A percentile compares a stretch with the other conserved stretches of the same genome.
phyloP scores from a whole-genome alignment of 2,329 filamentous ascomycete genomes.

The Leptographium wingfieldii region DNA sequence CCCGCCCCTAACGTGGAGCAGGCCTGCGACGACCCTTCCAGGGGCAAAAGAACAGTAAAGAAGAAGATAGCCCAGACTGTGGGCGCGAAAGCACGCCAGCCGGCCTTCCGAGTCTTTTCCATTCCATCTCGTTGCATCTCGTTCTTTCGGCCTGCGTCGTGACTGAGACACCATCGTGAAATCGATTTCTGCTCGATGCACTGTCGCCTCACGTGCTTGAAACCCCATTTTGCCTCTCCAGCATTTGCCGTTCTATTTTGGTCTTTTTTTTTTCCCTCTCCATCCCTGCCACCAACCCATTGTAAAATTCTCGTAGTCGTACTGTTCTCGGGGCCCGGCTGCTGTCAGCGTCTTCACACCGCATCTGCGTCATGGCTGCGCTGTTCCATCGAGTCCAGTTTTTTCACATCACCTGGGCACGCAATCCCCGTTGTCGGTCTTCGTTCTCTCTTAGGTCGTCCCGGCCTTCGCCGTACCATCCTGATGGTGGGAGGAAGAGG shows the following conservation, averaged over 20 bases:
- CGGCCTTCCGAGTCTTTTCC: not conserved
- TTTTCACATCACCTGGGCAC: constrained; percentile 3
- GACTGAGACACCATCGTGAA: not conserved
- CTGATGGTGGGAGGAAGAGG: not conserved
- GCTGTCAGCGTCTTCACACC: not conserved
- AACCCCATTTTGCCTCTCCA: not conserved
- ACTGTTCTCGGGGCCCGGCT: not conserved
- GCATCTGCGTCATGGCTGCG: not conserved
- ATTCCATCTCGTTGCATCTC: not conserved
- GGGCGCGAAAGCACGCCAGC: not conserved
- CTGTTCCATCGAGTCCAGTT: not conserved
- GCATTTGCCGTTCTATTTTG: not conserved
- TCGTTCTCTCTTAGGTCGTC: not conserved
- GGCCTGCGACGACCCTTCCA: not conserved
- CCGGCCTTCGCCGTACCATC: not conserved
- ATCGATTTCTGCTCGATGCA: not conserved
- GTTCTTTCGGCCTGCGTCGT: not conserved
- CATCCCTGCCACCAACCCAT: not conserved
- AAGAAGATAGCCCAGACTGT: not conserved
- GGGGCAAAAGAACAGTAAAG: not conserved
- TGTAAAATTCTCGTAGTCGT: not conserved
- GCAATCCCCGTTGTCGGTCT: constrained; percentile 1
- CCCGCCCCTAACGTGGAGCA: not conserved
- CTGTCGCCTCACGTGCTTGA: not conserved
- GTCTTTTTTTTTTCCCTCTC: not conserved